These are phyloP conservation scores for Fusarium tricinctum DNA, from an alignment of 2,329 filamentous ascomycete species.

Conservation along the genomic window DNA sequence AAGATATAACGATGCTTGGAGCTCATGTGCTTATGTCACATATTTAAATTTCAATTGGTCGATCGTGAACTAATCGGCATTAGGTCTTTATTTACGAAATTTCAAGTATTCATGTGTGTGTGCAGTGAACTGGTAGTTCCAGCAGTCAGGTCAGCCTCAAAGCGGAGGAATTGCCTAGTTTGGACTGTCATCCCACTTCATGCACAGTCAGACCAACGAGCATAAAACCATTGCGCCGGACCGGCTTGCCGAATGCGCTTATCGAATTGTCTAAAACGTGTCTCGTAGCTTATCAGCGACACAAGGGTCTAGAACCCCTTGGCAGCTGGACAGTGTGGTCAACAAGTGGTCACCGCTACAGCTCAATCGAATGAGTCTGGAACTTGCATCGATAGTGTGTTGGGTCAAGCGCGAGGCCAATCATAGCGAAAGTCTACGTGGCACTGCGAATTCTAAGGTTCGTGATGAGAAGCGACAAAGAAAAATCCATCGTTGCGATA, in stretches of 20 bases:
- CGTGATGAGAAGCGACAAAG: not conserved
- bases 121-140: too few relatives aligned
- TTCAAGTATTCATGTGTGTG: too few relatives aligned
- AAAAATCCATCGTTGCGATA: not conserved
- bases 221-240: not conserved
- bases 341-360: not conserved
- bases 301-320: not conserved
- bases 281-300: not conserved
- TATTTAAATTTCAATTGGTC: too few relatives aligned
- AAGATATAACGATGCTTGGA: too few relatives aligned
- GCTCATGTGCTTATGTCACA: too few relatives aligned
- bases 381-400: not conserved
- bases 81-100: too few relatives aligned
- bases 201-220: not conserved
- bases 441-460: not conserved
- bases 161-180: too few relatives aligned
- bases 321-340: not conserved
- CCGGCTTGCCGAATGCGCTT: not conserved
- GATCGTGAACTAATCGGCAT: too few relatives aligned
- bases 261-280: not conserved
- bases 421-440: slow-evolving; percentile 4
- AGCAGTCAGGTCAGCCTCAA: too few relatives aligned
- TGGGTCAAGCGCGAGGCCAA: not conserved
- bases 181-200: too few relatives aligned
- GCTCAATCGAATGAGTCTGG: not conserved